Evolutionary conservation across 768 basidiomycete species (phyloP).

Genomic region (Chalciporus piperatus): DNA sequence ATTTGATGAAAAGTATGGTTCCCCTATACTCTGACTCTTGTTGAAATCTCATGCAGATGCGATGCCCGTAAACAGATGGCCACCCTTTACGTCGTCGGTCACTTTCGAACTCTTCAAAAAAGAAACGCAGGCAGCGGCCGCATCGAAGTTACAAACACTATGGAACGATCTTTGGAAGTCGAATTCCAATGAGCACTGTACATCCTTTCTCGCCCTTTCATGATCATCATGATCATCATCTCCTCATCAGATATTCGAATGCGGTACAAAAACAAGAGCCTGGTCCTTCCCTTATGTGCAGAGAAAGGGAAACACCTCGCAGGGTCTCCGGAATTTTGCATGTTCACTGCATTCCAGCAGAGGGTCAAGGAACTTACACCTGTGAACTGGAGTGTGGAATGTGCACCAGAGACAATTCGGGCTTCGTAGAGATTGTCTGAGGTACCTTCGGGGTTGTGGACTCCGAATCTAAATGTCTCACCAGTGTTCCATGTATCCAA

Average conservation of each 20-base stretch:
- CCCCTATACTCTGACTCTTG: not conserved
- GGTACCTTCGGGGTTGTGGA: no score
- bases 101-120: constrained; percentile 72
- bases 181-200: constrained; percentile 40
- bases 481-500: no score
- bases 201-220: constrained; percentile 10
- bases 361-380: constrained; percentile 67
- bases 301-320: constrained; percentile 63
- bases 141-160: constrained; percentile 36
- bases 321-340: constrained; percentile 73
- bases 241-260: constrained; percentile 56
- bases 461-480: no score
- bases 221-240: no score
- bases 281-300: constrained; percentile 63
- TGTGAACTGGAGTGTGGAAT: constrained; percentile 63
- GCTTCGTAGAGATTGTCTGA: not conserved
- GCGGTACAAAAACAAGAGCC: constrained; percentile 68
- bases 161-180: constrained; percentile 39
- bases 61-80: constrained; percentile 49
- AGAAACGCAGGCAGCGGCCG: constrained; percentile 7
- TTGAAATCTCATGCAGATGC: not conserved
- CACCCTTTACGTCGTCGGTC: constrained; percentile 69
- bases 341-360: constrained; percentile 57
- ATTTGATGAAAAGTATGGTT: constrained; percentile 61
- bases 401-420: constrained; percentile 31